Evolutionary conservation across 2,329 filamentous ascomycete species (phyloP), one percentile per base, ranked within the genome.

Genomic region (Aspergillus transmontanensis): DNA sequence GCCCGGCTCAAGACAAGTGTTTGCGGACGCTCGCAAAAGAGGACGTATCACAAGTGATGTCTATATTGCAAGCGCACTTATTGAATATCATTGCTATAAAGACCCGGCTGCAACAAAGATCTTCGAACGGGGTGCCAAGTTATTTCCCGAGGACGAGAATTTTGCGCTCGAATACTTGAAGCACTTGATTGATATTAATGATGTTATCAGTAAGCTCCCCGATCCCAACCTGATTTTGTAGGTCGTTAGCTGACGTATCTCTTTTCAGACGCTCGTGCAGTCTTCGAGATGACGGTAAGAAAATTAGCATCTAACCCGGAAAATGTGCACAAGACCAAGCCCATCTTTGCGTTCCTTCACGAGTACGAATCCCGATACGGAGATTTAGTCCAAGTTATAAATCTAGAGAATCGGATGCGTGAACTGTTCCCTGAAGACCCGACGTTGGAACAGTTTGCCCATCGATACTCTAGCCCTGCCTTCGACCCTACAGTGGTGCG

Each of bases 161-260:
- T 98, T 98, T 79, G 93, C 96, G 66, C 85, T 99, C 58, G 94
- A 98, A 78, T 98, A 99, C 77, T 84, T 99, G 71, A 97, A 97
- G 81, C 95, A 97, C 78, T 82, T 99, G 64, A 91, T 98, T 71
- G 90, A 91, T 14, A 93, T 92, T 75, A 94, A 96, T 71, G 95
- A 99, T 78, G 90, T 93, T 55, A 97, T 93, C 36, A 97, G 92
- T 96, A 85, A 85, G 91, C 84, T 19, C 39, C 39, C 19, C 36
- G 1, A 36, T 19, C 39, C 1, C 46, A 1, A 4, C 28, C 12
- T 34, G 32, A 34, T 39, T 45, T 32, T 23, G 11, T 16, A 0
- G 16, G 10, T 34, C 11, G 6, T n/a, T 19, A 66, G 28, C 69
- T 74, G 59, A 71, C 57, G 7, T 56, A 39, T 55, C 23, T 39